These are phyloP conservation scores for Pseudisothecium myosuroides DNA, from an alignment of 225 moss, liverwort and hornwort genomes.

Conservation along the genomic window DNA sequence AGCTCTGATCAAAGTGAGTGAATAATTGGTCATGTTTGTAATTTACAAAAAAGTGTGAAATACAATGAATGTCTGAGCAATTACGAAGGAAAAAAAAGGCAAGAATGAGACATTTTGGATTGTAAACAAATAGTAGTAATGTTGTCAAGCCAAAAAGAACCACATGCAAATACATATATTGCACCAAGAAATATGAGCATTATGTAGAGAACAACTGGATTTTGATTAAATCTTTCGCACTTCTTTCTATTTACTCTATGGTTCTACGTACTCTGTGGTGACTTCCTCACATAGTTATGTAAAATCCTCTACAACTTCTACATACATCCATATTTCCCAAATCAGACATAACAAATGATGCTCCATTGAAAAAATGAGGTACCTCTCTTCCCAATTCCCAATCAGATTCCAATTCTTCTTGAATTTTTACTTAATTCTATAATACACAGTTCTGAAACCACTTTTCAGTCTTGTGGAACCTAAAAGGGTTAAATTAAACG, in stretches of 20 bases:
- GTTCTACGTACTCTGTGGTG: fast-evolving
- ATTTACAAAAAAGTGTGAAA: not conserved
- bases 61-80: not conserved
- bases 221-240: not conserved
- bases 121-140: too few relatives aligned
- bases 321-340: not conserved
- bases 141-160: not conserved
- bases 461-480: not conserved
- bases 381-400: not conserved
- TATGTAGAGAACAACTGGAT: too few relatives aligned
- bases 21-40: not conserved
- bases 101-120: not conserved
- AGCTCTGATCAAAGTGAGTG: not conserved
- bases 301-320: not conserved
- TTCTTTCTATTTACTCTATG: not conserved
- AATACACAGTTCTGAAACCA: not conserved
- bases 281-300: too few relatives aligned
- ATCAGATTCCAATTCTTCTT: not conserved
- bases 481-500: not conserved
- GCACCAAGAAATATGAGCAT: not conserved
- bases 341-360: not conserved
- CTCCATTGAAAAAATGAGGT: not conserved
- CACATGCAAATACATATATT: not conserved
- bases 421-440: too few relatives aligned
- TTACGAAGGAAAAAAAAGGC: not conserved